Evolutionary conservation across 768 basidiomycete species (phyloP).

Genomic region (Cystobasidium ongulense): DNA sequence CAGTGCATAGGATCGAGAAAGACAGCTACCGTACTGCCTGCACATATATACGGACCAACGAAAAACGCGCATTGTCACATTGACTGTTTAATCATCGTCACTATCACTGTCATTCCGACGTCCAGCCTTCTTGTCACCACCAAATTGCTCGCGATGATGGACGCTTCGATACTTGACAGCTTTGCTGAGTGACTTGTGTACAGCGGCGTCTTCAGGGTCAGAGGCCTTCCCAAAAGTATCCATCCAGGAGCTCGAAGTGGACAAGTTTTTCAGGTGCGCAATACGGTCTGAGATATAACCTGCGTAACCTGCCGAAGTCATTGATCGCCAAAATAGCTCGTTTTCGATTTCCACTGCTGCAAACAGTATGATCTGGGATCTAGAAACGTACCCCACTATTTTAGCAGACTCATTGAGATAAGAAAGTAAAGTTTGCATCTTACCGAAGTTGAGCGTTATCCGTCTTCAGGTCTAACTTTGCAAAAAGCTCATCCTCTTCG

Average conservation of each 20-base stretch:
- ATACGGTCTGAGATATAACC: not conserved
- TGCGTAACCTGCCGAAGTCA: not conserved
- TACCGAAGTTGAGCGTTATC: not conserved
- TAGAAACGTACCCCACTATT: not conserved
- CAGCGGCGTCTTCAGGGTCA: not conserved
- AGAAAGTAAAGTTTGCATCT: not conserved
- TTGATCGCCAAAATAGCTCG: conserved; percentile 30
- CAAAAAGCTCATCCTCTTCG: conserved; percentile 18
- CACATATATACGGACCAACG: too few species aligned
- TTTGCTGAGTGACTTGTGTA: not conserved
- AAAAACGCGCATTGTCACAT: too few species aligned
- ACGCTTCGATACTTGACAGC: not conserved
- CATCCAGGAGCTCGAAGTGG: not conserved
- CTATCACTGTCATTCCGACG: not conserved
- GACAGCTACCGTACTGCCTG: too few species aligned
- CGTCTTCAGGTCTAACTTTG: not conserved
- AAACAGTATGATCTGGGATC: not conserved
- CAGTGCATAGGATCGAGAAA: too few species aligned
- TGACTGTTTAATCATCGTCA: too few species aligned
- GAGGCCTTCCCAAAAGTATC: not conserved
- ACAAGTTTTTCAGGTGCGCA: not conserved
- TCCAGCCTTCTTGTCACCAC: not conserved
- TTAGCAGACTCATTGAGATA: not conserved
- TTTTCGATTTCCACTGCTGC: conserved; percentile 29
- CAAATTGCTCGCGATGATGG: not conserved